Conservation (phyloP, 2,329 filamentous ascomycete genomes). For the Diaporthe batatas region DNA sequence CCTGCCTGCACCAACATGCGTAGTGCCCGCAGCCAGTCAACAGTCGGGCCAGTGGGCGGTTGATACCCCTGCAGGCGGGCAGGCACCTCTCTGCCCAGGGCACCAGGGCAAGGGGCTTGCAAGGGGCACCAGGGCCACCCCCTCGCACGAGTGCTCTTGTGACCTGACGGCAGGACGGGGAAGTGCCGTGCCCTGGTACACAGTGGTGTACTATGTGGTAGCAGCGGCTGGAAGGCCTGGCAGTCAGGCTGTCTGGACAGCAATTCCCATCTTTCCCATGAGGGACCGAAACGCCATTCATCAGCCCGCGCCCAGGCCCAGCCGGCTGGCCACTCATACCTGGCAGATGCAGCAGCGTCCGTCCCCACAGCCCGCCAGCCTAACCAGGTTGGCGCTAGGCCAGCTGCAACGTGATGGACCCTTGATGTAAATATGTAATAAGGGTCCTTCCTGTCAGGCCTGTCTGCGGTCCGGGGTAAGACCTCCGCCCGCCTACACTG, state of each 20-base stretch:
- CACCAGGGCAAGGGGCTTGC: background rate
- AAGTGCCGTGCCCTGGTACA: background rate
- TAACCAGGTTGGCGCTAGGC: background rate
- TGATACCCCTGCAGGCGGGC: background rate
- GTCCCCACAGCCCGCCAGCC: background rate
- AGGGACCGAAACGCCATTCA: background rate
- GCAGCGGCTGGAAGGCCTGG: too few relatives aligned
- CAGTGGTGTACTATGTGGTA: too few relatives aligned
- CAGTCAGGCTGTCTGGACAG: background rate
- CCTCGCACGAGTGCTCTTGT: background rate
- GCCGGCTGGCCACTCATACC: background rate
- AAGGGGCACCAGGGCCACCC: background rate
- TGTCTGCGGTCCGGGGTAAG: conserved; percentile 20
- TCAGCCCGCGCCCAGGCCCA: background rate
- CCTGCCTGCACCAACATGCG: background rate
- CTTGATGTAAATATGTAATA: conserved; percentile 25
- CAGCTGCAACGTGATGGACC: conserved; percentile 5
- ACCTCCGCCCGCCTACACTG: background rate
- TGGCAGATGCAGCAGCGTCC: background rate
- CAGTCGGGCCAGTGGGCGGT: too few relatives aligned
- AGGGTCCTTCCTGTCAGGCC: background rate
- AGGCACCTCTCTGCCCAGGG: background rate
- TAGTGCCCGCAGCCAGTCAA: too few relatives aligned
- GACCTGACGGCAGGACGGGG: background rate
- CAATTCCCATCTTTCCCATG: conserved; percentile 14